Base-by-base conservation (phyloP, 139 green algal genomes). In the Pseudopediastrum boryanum region DNA sequence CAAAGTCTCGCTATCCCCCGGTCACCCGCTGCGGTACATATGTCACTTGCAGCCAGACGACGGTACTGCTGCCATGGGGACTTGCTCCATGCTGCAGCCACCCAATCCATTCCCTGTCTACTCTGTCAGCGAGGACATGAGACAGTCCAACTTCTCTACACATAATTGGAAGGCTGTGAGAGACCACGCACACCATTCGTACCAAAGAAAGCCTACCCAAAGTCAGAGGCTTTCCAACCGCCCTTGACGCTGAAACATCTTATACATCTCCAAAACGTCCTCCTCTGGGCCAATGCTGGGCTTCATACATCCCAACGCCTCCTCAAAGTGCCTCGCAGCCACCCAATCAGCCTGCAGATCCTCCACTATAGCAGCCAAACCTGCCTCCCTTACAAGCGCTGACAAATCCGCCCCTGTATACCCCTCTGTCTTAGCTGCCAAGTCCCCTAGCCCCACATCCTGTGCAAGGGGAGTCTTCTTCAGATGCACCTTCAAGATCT, bases 401-500 rank as follows among this genome's bases (percentile, higher is more conserved):
- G 67, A 75, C 19, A 96, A 75, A 51, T 94, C 88, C 10, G 93
- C 92, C 1, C 92, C 94, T 1, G 88, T 95, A 69, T 77, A 86
- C 2, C 90, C 85, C 0, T 71, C 63, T 2, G 80, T 85, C 1
- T 23, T 35, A 2, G 42, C 54, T 2, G 90, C 90, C 50, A 96
- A 23, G 1, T 62, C 31, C 0, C 12, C 16, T 2, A 94, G 19
- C 36, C 90, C 80, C 7, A 96, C 93, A 64, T 94, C 90, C 0
- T 44, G 1, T 7, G 78, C 85, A 1, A 95, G 48, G 0, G 93
- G 93, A 54, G 84, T 94, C 8, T 48, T 33, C n/a, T 86, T 80
- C 0, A 92, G 88, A 54, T 95, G 87, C 9, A 96, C 85, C 0
- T 3, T 12, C 46, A 97, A 78, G 16, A 97, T 93, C 21, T 88